Percentiles rank a stretch among this genome's conserved stretches.
Conservation (phyloP, 129 eudicot species). For the Centrapalus pauciflorus region DNA sequence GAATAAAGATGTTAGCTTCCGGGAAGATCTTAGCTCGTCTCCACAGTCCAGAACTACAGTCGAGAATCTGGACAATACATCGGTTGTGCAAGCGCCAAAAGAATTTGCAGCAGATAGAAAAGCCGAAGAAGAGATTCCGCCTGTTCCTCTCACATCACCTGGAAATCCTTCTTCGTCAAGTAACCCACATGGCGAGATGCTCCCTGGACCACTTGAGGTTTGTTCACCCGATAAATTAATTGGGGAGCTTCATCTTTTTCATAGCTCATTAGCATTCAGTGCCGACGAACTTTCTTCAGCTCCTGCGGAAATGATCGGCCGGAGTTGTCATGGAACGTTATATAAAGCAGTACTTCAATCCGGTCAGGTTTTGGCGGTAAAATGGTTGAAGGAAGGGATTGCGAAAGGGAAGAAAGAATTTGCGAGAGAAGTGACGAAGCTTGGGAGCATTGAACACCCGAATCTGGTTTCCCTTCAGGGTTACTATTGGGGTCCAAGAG, state of each 20-base stretch:
- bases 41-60: slow-evolving; percentile 13
- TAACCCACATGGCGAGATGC: slow-evolving; percentile 24
- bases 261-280: slow-evolving; percentile 50
- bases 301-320: slow-evolving; percentile 83
- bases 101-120: slow-evolving; percentile 26
- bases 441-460: slow-evolving; percentile 64
- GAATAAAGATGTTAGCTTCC: slow-evolving; percentile 7
- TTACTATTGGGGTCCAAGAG: slow-evolving; percentile 80
- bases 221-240: slow-evolving; percentile 73
- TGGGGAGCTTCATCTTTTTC: slow-evolving; percentile 75
- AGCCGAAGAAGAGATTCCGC: slow-evolving; percentile 36
- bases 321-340: slow-evolving; percentile 88
- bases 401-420: slow-evolving; percentile 78
- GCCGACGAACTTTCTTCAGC: slow-evolving; percentile 76
- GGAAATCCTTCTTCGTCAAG: slow-evolving; percentile 36
- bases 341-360: slow-evolving; percentile 61
- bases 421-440: slow-evolving; percentile 72
- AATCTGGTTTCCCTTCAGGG: slow-evolving; percentile 72
- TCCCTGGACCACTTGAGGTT: slow-evolving; percentile 33
- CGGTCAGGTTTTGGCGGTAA: slow-evolving; percentile 60
- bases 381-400: slow-evolving; percentile 83
- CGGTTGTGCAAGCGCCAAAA: slow-evolving; percentile 21
- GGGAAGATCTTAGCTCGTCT: slow-evolving; percentile 21
- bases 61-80: slow-evolving; percentile 20
- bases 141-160: slow-evolving; percentile 23